Base-by-base conservation (phyloP, 768 basidiomycete species). In the Cystofilobasidium ferigula region DNA sequence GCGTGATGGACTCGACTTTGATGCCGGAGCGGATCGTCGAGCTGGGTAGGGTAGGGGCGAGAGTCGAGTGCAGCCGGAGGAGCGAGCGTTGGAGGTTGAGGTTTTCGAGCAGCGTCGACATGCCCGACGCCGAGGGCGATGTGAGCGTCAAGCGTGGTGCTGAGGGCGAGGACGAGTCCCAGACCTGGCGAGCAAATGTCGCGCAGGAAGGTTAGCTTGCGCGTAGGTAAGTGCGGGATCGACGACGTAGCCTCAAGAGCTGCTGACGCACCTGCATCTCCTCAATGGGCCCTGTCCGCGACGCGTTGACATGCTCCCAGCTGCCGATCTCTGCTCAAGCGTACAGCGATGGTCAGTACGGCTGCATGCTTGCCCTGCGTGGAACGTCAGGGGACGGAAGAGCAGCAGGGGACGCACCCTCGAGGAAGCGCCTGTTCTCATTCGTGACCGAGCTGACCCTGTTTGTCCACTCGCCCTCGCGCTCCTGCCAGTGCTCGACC, bases 61-160 rank as follows among this genome's bases (percentile, higher is more conserved):
- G 64, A 95, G 78, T 40, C 95, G 78, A 70, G 89, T 79, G 24
- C 71, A 83, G 82, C 1, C 80, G 79, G 18, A 98, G 80, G 38
- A 93, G 82, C 1, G 83, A 91, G 1, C 86, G 83, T 76, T 98
- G 95, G 1, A 99, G 80, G 73, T 98, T 98, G 53, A 91, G 78
- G 72, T 93, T 97, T 76, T 99, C 95, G 0, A 86, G 90, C 72
- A 98, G 78, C 28, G 83, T 84, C 20, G 91, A 85, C 86, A 98
- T 89, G 36, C 75, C 79, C 34, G 68, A 67, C 8, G 72, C 74
- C 28, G 75, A 72, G 1, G 66, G 35, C 35, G 67, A 57, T 24
- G 56, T 62, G 47, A 68, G 58, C 0, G 67, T 68, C 56, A 68
- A 24, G 10, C 67, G 54, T 10, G 61, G 43, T 6, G 38, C 38